Base-by-base conservation (phyloP, 2,329 filamentous ascomycete species). In the Capronia epimyces region DNA sequence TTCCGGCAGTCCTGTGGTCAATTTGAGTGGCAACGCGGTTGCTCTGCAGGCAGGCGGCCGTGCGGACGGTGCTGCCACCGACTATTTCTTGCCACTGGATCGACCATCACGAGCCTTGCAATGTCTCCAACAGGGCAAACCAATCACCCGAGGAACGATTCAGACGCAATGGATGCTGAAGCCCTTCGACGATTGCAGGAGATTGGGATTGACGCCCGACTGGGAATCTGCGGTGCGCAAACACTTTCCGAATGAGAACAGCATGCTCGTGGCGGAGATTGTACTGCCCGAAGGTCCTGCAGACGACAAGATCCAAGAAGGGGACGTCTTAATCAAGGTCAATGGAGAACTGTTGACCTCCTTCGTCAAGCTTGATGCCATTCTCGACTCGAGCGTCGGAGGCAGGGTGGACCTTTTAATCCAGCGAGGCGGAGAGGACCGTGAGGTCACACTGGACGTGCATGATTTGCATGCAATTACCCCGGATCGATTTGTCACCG, bases 101-200 rank as follows among this genome's bases (percentile, higher is more conserved):
- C 84, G 93, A 50, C 93, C 94, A 0, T 71, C 91, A 34, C 83
- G 93, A 57, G 93, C 93, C 1, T 75, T 98, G 48, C 80, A 89
- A 65, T 94, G 89, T 64, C 84, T 98, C 49, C 89, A 86, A 65
- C 77, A 84, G 58, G 83, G 81, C 27, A 79, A 83, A 60, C 79
- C 79, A 1, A 84, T 98, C 46, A 82, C 84, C n/a, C 80, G 93
- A 62, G 93, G 93, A 42, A 95, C 93, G n/a, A 95, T 98, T 43
- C 93, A 98, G 70, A 95, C 89, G 56, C 93, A 98, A 67, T 98
- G 94, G 79, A 79, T 97, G 46, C 79, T 98, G 56, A 97, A 97
- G 69, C 89, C 93, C 0, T 98, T 98, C 62, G 94, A 98, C 62
- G 94, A 98, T 68, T 97, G 93, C 68, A 83, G 91, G 48, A 81